A percentile compares a stretch with the other conserved stretches of the same genome.
Conservation (phyloP, 371 early-diverging fungal genomes). For the Zychaea mexicana region DNA sequence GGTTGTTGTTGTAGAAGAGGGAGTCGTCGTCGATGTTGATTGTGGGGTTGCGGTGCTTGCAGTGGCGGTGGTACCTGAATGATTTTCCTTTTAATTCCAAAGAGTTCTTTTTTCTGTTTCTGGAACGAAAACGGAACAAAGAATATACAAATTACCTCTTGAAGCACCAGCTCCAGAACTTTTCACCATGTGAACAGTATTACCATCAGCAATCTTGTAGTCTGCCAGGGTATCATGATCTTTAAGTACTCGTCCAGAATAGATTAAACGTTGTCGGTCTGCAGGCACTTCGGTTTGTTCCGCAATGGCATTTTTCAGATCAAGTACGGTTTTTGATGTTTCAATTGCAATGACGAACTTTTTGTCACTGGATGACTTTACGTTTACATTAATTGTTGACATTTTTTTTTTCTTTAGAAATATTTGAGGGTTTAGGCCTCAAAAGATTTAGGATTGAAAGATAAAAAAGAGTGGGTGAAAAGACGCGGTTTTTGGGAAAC, state of each 20-base stretch:
- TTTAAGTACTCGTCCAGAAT: slow-evolving; percentile 92
- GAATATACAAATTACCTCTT: neutral
- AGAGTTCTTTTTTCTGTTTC: neutral
- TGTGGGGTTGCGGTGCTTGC: slow-evolving; percentile 13
- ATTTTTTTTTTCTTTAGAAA: slow-evolving; percentile 17
- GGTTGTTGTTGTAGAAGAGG: slow-evolving; percentile 33
- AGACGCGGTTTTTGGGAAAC: slow-evolving; percentile 5
- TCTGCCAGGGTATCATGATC: slow-evolving; percentile 78
- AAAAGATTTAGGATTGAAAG: neutral
- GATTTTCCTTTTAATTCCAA: neutral
- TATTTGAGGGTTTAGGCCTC: too few relatives aligned
- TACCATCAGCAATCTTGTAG: slow-evolving; percentile 82
- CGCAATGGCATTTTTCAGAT: slow-evolving; percentile 81
- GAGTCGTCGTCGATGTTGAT: slow-evolving; percentile 16
- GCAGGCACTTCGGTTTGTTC: slow-evolving; percentile 71
- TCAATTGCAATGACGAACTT: slow-evolving; percentile 75
- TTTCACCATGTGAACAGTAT: slow-evolving; percentile 87
- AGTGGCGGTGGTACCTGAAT: slow-evolving; percentile 19
- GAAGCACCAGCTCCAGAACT: slow-evolving; percentile 48
- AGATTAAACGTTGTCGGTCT: slow-evolving; percentile 90
- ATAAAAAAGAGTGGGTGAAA: neutral
- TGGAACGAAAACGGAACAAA: neutral
- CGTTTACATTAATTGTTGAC: slow-evolving; percentile 65
- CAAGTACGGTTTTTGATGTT: slow-evolving; percentile 64
- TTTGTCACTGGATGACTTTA: slow-evolving; percentile 87